A percentile compares a stretch with the other conserved stretches of the same genome.
Evolutionary conservation across 768 basidiomycete genomes (phyloP).

Genomic region (Lyophyllum atratum): DNA sequence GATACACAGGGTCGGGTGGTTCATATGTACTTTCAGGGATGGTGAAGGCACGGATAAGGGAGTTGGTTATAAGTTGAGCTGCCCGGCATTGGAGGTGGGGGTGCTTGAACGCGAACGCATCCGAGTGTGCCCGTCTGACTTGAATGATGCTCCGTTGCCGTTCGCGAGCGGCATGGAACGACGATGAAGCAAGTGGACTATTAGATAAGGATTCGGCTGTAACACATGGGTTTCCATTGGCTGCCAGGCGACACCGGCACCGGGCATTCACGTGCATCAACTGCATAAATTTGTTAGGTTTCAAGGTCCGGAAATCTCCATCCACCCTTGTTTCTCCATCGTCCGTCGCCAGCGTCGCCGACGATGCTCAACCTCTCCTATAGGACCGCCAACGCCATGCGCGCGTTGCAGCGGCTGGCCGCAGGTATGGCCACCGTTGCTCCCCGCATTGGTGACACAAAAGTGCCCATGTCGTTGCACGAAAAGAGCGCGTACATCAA

Average conservation of each 20-base stretch:
- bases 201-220: constrained; percentile 18
- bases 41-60: background rate
- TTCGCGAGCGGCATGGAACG: constrained; percentile 20
- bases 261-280: constrained; percentile 40
- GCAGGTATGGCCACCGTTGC: constrained; percentile 82
- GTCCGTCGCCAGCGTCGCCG: constrained; percentile 34
- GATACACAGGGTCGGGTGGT: no score
- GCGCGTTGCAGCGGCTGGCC: constrained; percentile 52
- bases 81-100: background rate
- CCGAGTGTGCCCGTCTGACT: no score
- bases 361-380: constrained; percentile 67
- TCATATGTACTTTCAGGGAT: background rate
- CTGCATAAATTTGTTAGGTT: constrained; percentile 40
- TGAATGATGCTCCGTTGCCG: background rate
- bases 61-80: no score
- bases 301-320: constrained; percentile 37
- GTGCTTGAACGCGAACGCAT: no score
- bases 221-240: constrained; percentile 35
- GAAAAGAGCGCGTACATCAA: constrained; percentile 86
- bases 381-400: constrained; percentile 54
- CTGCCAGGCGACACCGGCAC: constrained; percentile 14
- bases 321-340: constrained; percentile 18
- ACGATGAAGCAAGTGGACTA: background rate
- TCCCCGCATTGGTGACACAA: constrained; percentile 83
- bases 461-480: constrained; percentile 86